phyloP scores from a whole-genome alignment of 2,329 filamentous ascomycete genomes.

The Venturia carpophila region DNA sequence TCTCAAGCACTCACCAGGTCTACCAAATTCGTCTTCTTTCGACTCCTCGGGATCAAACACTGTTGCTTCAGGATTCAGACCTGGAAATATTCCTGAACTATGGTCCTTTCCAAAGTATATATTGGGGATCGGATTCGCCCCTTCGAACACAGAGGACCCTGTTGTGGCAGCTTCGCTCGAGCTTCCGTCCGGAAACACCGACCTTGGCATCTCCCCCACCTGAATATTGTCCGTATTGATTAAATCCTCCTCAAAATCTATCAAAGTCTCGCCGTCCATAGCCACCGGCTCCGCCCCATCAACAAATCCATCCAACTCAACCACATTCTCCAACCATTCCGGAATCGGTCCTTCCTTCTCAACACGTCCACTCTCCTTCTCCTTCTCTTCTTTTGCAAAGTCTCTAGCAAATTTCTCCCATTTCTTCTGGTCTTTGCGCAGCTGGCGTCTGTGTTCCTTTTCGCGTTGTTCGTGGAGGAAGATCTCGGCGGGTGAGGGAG shows the following conservation, averaged over 20 bases:
- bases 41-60: neutral
- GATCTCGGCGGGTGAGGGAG: neutral
- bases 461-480: neutral
- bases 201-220: neutral
- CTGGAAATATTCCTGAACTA: neutral
- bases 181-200: neutral
- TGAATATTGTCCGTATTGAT: neutral
- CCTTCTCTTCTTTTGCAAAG: neutral
- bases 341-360: neutral
- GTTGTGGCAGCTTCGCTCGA: neutral
- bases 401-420: neutral
- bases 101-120: neutral
- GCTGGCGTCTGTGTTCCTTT: neutral
- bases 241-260: constrained; percentile 2
- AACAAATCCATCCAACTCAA: neutral
- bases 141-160: neutral
- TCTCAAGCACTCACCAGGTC: neutral
- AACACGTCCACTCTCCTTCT: neutral
- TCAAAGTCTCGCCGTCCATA: neutral
- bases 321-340: constrained; percentile 1
- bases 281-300: neutral
- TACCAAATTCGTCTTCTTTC: neutral
- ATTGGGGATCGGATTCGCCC: neutral
- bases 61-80: neutral
- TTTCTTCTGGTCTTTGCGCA: neutral